Base-by-base conservation (phyloP, 148 eudicot genomes). In the Diospyros lotus region DNA sequence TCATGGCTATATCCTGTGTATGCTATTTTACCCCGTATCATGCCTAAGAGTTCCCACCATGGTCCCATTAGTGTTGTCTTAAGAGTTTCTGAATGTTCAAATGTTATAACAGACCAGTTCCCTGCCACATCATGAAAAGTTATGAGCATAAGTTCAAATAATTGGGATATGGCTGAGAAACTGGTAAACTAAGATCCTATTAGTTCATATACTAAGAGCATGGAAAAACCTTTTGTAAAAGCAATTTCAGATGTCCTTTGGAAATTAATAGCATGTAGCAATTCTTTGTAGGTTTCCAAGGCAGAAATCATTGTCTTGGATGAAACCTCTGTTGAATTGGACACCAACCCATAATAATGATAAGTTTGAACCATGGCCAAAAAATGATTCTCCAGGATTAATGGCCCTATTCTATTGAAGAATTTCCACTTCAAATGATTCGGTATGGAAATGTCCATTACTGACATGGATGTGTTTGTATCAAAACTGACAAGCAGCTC, bases 231-330 rank as follows among this genome's bases (percentile, higher is more conserved):
- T 43, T 64, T 15, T 43, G 10, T 14, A 6, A 64, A 4, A 64
- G 66, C 45, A 40, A 63, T n/a, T 63, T 63, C 2, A 2, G 17
- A 63, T 39, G 66, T 42, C 42, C 51, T 51, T 65, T 65, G 13
- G 68, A 65, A 43, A 14, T 15, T 65, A 7, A 44, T 42, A 43
- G 51, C 41, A 40, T 28, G 28, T 28, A 28, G 28, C 28, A 28
- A 13, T 40, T 40, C 11, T 62, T 12, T 46, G 41, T 64, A 3
- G 17, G 39, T 18, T 69, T 38, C 39, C 17, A 52, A 69, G 72
- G 72, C 3, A 52, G 59, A 51, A 69, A 38, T 17, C 72, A 69
- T n/a, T 45, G 55, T 70, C 61, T 42, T 15, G 48, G 41, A 70
- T 40, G 61, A 13, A 54, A 42, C 14, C 18, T 53, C 14, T 54